Conservation (phyloP, 768 basidiomycete species). For the Amanita inopinata region DNA sequence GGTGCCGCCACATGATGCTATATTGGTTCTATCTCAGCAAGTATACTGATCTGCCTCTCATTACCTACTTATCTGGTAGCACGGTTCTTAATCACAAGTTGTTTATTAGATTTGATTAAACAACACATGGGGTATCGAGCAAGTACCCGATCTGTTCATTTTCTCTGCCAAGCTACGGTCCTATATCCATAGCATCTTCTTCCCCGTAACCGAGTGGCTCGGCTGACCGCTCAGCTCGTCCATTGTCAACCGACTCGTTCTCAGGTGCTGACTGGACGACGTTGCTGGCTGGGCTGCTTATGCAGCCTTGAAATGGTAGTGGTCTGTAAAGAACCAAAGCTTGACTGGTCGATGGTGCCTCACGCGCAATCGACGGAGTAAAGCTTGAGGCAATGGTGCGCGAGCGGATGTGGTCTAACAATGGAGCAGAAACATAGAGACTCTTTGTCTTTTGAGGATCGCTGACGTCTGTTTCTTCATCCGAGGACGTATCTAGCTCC, state of each 20-base stretch:
- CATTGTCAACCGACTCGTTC: too few relatives aligned
- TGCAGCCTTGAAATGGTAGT: slow-evolving; percentile 16
- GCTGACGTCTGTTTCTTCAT: slow-evolving; percentile 28
- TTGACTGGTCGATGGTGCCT: slow-evolving; percentile 22
- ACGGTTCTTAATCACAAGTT: background rate
- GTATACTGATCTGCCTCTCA: slow-evolving; percentile 7
- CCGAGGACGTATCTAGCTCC: slow-evolving; percentile 42
- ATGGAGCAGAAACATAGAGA: slow-evolving; percentile 32
- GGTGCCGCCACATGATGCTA: slow-evolving; percentile 28
- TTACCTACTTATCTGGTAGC: too few relatives aligned
- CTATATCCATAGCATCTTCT: slow-evolving; percentile 49
- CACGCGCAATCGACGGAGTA: slow-evolving; percentile 10
- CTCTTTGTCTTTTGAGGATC: slow-evolving; percentile 10
- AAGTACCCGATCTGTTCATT: slow-evolving; percentile 12
- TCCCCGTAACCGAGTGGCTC: slow-evolving; percentile 10
- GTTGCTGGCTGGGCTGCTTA: slow-evolving; percentile 1
- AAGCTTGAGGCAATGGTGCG: slow-evolving; percentile 14
- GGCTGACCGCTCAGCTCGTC: too few relatives aligned
- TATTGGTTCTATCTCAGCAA: slow-evolving; percentile 19
- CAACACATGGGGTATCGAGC: slow-evolving; percentile 10
- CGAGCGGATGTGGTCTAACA: slow-evolving; percentile 36
- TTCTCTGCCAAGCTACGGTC: slow-evolving; percentile 17
- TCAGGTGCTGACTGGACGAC: too few relatives aligned
- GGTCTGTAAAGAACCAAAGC: slow-evolving; percentile 51
- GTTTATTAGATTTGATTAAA: background rate